These are phyloP conservation scores for Phialophora expanda DNA, from an alignment of 2,329 filamentous ascomycete species.

Conservation along the genomic window DNA sequence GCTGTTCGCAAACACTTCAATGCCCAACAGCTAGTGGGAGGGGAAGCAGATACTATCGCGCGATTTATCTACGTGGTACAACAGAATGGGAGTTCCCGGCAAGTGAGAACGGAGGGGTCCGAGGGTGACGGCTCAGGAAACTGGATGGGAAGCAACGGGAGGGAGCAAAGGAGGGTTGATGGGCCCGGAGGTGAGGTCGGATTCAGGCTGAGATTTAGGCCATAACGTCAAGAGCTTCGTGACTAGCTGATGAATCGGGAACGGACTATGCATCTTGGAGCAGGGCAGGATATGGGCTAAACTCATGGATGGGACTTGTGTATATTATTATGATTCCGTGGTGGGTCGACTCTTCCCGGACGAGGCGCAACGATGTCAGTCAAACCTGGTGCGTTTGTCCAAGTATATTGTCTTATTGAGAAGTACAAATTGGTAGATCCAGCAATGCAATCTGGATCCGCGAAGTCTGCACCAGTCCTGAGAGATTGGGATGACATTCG, in stretches of 20 bases:
- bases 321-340: neutral
- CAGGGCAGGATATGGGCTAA: neutral
- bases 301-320: neutral
- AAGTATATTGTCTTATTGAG: neutral
- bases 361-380: neutral
- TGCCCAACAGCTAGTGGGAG: conserved; percentile 47
- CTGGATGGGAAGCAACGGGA: conserved; percentile 39
- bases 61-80: conserved; percentile 56
- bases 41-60: conserved; percentile 55
- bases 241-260: neutral
- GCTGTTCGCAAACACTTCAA: conserved; percentile 56
- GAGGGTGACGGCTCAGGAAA: conserved; percentile 36
- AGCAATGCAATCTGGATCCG: neutral
- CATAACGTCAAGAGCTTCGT: conserved; percentile 20
- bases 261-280: neutral
- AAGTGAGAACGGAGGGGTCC: conserved; percentile 35
- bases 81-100: conserved; percentile 42
- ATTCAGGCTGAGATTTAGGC: conserved; percentile 38
- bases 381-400: neutral
- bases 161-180: conserved; percentile 33
- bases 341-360: neutral
- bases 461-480: neutral
- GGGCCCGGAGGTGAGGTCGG: conserved; percentile 37
- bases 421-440: neutral
- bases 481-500: neutral